phyloP scores from a whole-genome alignment of 139 green algal species.

The Coelastrella sp. region DNA sequence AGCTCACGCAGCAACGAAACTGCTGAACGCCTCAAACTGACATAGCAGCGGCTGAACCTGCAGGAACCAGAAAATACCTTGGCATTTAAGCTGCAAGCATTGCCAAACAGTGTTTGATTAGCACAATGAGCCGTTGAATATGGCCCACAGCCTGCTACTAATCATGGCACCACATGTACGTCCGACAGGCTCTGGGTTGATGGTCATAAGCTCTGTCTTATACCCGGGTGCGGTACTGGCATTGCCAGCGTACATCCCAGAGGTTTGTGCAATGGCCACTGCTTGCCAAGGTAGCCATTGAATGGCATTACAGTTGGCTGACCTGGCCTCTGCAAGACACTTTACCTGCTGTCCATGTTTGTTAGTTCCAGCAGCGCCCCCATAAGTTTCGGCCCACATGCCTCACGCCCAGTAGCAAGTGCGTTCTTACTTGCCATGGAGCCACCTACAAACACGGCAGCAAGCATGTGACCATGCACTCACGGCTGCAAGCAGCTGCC shows the following conservation, averaged over 20 bases:
- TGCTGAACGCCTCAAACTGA: not conserved
- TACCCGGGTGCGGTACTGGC: too few relatives aligned
- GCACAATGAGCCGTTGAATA: too few relatives aligned
- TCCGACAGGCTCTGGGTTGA: too few relatives aligned
- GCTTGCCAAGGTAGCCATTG: not conserved
- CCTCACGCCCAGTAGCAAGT: conserved; percentile 17
- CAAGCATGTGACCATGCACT: not conserved
- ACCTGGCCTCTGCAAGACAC: not conserved
- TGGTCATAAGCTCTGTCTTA: too few relatives aligned
- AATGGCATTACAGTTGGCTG: not conserved
- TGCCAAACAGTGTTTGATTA: not conserved
- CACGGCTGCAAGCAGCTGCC: too few relatives aligned
- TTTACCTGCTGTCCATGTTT: conserved; percentile 13
- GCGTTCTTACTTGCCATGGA: not conserved
- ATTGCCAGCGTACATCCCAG: too few relatives aligned
- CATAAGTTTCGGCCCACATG: not conserved
- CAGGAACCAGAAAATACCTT: not conserved
- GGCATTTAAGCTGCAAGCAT: not conserved
- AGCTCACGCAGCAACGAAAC: conserved; percentile 13
- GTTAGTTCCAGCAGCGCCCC: not conserved
- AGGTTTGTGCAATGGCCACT: not conserved
- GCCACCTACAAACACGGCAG: not conserved
- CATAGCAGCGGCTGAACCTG: conserved; percentile 11
- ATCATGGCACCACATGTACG: too few relatives aligned
- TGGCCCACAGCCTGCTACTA: too few relatives aligned